phyloP scores from a whole-genome alignment of 305 asterid species.

The Fraxinus angustifolia region DNA sequence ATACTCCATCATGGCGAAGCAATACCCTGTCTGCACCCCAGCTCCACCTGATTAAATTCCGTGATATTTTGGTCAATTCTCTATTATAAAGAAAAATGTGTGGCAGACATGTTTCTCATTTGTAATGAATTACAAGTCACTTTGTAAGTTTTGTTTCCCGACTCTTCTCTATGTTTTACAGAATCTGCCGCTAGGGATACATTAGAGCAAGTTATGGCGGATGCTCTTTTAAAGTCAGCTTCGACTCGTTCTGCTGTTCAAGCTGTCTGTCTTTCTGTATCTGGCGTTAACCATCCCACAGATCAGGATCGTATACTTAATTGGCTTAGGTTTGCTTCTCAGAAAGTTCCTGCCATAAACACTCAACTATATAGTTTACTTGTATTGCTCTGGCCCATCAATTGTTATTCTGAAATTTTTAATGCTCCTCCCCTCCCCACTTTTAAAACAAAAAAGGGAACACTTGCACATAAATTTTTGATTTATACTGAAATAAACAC shows the following conservation, averaged over 20 bases:
- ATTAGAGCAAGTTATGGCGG: constrained; percentile 80
- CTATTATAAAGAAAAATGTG: background rate
- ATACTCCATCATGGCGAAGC: background rate
- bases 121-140: background rate
- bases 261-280: constrained; percentile 87
- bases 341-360: constrained; percentile 2
- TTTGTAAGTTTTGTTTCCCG: constrained; percentile 7
- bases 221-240: constrained; percentile 66
- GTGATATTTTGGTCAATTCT: background rate
- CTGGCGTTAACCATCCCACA: constrained; percentile 76
- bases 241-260: constrained; percentile 65
- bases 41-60: background rate
- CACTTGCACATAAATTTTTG: background rate
- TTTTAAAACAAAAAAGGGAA: background rate
- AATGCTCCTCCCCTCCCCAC: background rate
- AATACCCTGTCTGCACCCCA: background rate
- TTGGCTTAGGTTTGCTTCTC: constrained; percentile 63
- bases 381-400: background rate
- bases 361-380: background rate
- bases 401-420: background rate
- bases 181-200: constrained; percentile 82
- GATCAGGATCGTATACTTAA: constrained; percentile 66
- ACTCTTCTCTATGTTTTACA: constrained; percentile 22
- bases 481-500: background rate
- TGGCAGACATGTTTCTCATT: background rate